A percentile compares a stretch with the other conserved stretches of the same genome.
phyloP scores from a whole-genome alignment of 1,139 yeast species.

The Zygotorulaspora mrakii region DNA sequence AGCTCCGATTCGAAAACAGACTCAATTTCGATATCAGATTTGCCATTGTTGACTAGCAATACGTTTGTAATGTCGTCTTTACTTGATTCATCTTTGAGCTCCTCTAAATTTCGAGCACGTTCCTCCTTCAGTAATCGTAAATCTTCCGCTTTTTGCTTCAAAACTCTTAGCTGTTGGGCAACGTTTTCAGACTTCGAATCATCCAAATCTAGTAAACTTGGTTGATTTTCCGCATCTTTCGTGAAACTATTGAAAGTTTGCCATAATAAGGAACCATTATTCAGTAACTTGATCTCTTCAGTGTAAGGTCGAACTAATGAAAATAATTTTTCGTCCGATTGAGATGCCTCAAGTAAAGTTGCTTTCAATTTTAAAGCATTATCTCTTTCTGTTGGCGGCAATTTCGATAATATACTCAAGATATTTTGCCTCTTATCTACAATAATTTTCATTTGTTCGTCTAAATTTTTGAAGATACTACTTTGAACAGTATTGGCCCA shows the following conservation, averaged over 20 bases:
- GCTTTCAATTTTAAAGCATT: conserved; percentile 33
- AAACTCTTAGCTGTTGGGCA: conserved; percentile 32
- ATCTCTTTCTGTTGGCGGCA: conserved; percentile 31
- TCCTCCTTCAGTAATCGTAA: conserved; percentile 54
- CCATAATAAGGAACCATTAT: conserved; percentile 36
- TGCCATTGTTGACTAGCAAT: conserved; percentile 62
- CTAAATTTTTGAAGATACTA: conserved; percentile 32
- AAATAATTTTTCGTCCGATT: conserved; percentile 59
- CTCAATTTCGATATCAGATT: conserved; percentile 55
- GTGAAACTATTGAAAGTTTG: conserved; percentile 29
- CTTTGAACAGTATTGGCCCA: conserved; percentile 31
- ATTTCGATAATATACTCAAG: conserved; percentile 26
- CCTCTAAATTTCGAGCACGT: conserved; percentile 56
- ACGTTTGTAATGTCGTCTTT: conserved; percentile 82
- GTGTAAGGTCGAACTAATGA: conserved; percentile 40
- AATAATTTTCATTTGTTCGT: conserved; percentile 29
- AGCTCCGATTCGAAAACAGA: conserved; percentile 68
- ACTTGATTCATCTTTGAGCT: conserved; percentile 67
- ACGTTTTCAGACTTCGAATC: conserved; percentile 40
- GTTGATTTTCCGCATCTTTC: conserved; percentile 30
- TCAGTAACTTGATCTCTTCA: conserved; percentile 39
- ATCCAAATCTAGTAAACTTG: conserved; percentile 63
- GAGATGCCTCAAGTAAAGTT: conserved; percentile 63
- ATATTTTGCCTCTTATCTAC: conserved; percentile 42
- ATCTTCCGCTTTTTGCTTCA: conserved; percentile 47